Conservation (phyloP, 1,284 basidiomycete species). For the Cutaneotrichosporon sp. region DNA sequence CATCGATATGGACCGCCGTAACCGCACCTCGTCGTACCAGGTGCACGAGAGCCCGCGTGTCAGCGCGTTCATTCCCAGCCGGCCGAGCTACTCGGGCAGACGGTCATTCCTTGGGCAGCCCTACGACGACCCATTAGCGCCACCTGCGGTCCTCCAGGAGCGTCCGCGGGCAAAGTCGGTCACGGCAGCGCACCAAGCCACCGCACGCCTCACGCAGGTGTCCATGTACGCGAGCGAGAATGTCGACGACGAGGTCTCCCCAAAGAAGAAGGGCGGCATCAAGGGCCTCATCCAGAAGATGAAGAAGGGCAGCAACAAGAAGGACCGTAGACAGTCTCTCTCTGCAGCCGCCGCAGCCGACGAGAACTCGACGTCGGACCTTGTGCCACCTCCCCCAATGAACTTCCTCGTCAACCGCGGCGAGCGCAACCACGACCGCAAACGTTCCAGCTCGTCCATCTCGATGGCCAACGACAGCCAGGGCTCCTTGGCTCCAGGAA, state of each 20-base stretch:
- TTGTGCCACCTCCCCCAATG: slow-evolving; percentile 79
- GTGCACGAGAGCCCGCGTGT: slow-evolving; percentile 41
- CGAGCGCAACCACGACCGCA: slow-evolving; percentile 35
- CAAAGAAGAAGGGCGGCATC: slow-evolving; percentile 68
- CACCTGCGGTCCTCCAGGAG: not conserved
- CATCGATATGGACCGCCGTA: slow-evolving; percentile 48
- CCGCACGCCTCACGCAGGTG: slow-evolving; percentile 41
- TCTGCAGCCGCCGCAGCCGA: slow-evolving; percentile 32
- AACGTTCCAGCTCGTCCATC: slow-evolving; percentile 38
- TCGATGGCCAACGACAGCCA: slow-evolving; percentile 34
- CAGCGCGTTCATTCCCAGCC: slow-evolving; percentile 43
- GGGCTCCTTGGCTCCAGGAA: not conserved
- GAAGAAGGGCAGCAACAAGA: slow-evolving; percentile 31
- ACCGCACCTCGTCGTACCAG: slow-evolving; percentile 34
- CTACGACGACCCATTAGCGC: not conserved
- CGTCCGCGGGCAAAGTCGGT: slow-evolving; percentile 9
- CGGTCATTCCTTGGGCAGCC: slow-evolving; percentile 10
- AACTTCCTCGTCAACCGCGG: slow-evolving; percentile 72
- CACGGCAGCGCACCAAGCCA: slow-evolving; percentile 18
- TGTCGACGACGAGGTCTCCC: slow-evolving; percentile 52
- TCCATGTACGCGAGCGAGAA: slow-evolving; percentile 22
- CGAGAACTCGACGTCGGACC: slow-evolving; percentile 54
- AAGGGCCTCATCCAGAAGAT: slow-evolving; percentile 80
- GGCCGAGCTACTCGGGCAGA: slow-evolving; percentile 39
- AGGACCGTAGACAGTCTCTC: slow-evolving; percentile 67